phyloP scores from a whole-genome alignment of 345 rosid genomes.

The Eutrema yunnanense region DNA sequence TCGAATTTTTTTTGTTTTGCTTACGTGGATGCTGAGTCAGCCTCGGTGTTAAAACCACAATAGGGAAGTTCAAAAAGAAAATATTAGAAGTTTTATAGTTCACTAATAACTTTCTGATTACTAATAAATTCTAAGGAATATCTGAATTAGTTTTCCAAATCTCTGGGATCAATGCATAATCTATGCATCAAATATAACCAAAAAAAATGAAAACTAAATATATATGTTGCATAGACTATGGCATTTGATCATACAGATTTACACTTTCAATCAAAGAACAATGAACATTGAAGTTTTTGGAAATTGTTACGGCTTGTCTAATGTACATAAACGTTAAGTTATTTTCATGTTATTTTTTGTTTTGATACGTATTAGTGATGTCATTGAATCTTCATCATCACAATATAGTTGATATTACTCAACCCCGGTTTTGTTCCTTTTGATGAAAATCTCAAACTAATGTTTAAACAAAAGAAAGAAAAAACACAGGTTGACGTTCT shows the following conservation, averaged over 20 bases:
- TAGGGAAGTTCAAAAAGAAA: no score
- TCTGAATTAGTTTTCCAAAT: no score
- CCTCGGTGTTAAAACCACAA: neutral
- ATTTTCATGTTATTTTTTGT: neutral
- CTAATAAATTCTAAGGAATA: neutral
- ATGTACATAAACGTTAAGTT: neutral
- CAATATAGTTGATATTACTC: neutral
- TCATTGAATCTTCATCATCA: neutral
- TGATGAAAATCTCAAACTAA: no score
- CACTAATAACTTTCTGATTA: no score
- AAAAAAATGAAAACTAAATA: neutral
- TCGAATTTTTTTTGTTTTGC: neutral
- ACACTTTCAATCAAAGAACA: neutral
- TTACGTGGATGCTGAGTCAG: slow-evolving; percentile 18
- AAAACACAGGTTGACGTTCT: no score
- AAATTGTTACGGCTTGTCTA: neutral
- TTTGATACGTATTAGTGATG: neutral
- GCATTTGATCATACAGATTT: neutral
- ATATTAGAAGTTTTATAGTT: no score
- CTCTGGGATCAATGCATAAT: no score
- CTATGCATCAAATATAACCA: no score
- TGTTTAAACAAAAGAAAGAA: no score
- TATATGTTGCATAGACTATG: neutral
- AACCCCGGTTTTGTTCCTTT: no score
- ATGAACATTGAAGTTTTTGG: neutral